Evolutionary conservation across 306 rosid species (phyloP).

Genomic region (Pueraria montana): DNA sequence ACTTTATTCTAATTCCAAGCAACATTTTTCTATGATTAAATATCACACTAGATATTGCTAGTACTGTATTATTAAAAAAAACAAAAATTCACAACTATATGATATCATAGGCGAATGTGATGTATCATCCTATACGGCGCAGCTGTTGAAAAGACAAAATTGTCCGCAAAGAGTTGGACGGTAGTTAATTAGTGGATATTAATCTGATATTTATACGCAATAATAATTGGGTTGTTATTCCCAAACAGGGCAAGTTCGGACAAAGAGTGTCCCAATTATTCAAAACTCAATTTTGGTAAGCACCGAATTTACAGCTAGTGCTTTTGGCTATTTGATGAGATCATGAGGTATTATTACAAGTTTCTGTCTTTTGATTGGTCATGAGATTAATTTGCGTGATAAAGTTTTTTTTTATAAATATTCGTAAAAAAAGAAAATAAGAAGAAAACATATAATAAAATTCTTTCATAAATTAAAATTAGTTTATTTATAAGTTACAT

Average conservation of each 20-base stretch:
- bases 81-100: not conserved
- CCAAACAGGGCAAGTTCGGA: slow-evolving; percentile 32
- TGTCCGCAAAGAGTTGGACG: slow-evolving; percentile 43
- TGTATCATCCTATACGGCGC: not conserved
- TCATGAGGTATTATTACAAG: no score
- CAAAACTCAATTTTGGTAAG: not conserved
- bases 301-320: no score
- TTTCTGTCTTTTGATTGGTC: no score
- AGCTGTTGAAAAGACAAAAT: slow-evolving; percentile 46
- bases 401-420: no score
- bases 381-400: no score
- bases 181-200: not conserved
- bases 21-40: slow-evolving; percentile 31
- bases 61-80: not conserved
- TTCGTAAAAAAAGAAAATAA: no score
- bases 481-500: no score
- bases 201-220: slow-evolving; percentile 11
- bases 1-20: slow-evolving; percentile 50
- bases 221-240: slow-evolving; percentile 36
- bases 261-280: not conserved
- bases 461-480: no score
- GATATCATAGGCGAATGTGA: slow-evolving; percentile 9
- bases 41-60: not conserved
- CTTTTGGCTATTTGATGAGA: no score
- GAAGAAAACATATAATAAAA: no score